These are phyloP conservation scores for Chlorella sp. DNA, from an alignment of 139 green algal genomes.

Conservation along the genomic window DNA sequence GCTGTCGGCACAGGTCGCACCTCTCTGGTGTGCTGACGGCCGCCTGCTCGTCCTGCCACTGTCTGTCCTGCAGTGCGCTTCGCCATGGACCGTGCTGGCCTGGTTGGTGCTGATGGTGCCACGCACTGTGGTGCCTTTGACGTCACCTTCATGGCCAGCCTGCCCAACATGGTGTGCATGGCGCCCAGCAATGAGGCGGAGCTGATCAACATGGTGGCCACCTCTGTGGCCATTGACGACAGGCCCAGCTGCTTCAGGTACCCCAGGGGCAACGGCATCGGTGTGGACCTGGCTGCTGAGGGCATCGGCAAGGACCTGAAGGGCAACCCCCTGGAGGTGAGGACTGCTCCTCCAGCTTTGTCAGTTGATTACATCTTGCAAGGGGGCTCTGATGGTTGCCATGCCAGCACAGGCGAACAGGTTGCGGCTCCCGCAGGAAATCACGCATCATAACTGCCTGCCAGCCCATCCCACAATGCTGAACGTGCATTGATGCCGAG, in stretches of 20 bases:
- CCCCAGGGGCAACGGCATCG: conserved; percentile 92
- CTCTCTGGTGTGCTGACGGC: too few species aligned
- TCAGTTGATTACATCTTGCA: too few species aligned
- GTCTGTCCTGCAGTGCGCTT: conserved; percentile 95
- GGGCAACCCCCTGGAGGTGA: conserved; percentile 74
- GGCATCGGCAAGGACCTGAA: conserved; percentile 79
- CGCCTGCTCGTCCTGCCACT: too few species aligned
- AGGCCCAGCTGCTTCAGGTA: conserved; percentile 88
- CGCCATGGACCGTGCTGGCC: conserved; percentile 94
- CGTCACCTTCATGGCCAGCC: conserved; percentile 90
- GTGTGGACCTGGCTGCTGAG: conserved; percentile 77
- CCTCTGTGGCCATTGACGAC: conserved; percentile 87
- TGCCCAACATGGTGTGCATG: conserved; percentile 98
- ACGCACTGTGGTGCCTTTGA: conserved; percentile 95
- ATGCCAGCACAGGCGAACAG: too few species aligned
- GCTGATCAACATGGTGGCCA: conserved; percentile 94
- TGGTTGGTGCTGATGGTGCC: conserved; percentile 95
- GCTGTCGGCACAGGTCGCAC: too few species aligned
- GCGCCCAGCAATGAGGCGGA: conserved; percentile 92
- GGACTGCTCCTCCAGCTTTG: too few species aligned
- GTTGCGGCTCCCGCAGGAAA: too few species aligned
- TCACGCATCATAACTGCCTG: too few species aligned
- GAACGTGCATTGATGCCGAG: too few species aligned
- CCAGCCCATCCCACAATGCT: too few species aligned
- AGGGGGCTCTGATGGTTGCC: too few species aligned